Base-by-base conservation (phyloP, 192 early-diverging fungal species). In the Phycomyces blakesleeanus region DNA sequence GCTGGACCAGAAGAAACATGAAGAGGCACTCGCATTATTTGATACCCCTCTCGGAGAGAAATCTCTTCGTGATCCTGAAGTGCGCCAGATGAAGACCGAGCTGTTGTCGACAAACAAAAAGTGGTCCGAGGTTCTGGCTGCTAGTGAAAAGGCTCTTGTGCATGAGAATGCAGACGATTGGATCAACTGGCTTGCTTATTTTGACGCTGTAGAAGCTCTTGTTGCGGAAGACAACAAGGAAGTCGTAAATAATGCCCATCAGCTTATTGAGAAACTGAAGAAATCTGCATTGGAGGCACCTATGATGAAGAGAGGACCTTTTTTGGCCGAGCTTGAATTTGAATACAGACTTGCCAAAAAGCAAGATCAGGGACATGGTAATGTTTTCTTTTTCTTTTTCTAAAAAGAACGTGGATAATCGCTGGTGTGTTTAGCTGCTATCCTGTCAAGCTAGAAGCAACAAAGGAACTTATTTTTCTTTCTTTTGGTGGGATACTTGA, bases 51-150 rank as follows among this genome's bases (percentile, higher is more conserved):
- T 94, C 47, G 81, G 80, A 34, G 51, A 72, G 24, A 83, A 86
- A 60, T 86, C 89, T 52, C 76, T 81, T 53, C 83, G 91, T 20
- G 92, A 93, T 59, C 80, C 87, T 8, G 93, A 95, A 50, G 81
- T 91, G 5, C 67, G 78, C 29, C 79, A 84, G 24, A 80, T 85
- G 50, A 73, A 81, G 15, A 81, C 85, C 18, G 71, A 68, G 6
- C 51, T 92, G 20, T 54, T 87, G 29, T 62, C 82, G 38, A 75
- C 80, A 40, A 76, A 76, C 4, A 71, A 72, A 22, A 72, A 76
- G 25, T 85, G 78, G 79, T 47, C 66, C 5, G 63, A 76, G 34
- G 85, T 78, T 2, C 60, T 75, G 29, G 59, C 69, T 61, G 69
- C 79, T 14, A 73, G 81, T 60, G 27, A 64, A 8, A 22, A 67